Conservation (phyloP, 1,284 basidiomycete genomes). For the Thecaphora thlaspeos region DNA sequence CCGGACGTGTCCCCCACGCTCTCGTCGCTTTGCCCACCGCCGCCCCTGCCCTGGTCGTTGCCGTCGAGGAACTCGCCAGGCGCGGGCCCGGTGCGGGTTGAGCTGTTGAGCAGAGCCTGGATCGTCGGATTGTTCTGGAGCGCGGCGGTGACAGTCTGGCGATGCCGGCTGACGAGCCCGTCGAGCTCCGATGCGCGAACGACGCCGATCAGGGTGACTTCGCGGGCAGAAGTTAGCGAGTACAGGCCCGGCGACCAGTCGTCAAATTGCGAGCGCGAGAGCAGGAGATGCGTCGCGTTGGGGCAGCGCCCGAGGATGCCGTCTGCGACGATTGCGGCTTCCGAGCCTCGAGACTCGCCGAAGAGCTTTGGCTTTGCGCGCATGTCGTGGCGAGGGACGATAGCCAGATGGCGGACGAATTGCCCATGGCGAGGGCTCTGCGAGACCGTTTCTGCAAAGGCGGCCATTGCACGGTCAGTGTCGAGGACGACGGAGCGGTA, state of each 20-base stretch:
- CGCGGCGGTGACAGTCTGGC: constrained; percentile 16
- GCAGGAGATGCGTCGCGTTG: constrained; percentile 19
- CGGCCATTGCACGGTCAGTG: background rate
- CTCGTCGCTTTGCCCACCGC: no score
- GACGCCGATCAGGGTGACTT: constrained; percentile 21
- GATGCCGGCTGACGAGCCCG: constrained; percentile 24
- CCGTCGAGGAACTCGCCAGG: background rate
- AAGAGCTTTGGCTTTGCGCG: background rate
- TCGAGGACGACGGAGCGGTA: constrained; percentile 17
- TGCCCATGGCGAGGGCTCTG: constrained; percentile 4
- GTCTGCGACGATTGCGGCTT: constrained; percentile 2
- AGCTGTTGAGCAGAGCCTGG: constrained; percentile 6
- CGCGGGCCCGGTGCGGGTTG: background rate
- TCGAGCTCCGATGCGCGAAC: constrained; percentile 7
- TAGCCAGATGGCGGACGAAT: constrained; percentile 9
- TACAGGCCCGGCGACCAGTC: constrained; percentile 10
- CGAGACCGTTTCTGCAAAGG: constrained; percentile 8
- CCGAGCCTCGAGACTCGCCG: background rate
- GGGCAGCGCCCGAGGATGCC: constrained; percentile 13
- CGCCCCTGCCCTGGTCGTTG: no score
- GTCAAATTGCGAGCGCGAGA: constrained; percentile 9
- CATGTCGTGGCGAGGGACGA: background rate
- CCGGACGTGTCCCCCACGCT: no score
- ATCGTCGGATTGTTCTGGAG: constrained; percentile 23
- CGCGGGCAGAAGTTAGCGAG: constrained; percentile 6